These are phyloP conservation scores for Collybiopsis confluens DNA, from an alignment of 768 basidiomycete genomes.

Conservation along the genomic window DNA sequence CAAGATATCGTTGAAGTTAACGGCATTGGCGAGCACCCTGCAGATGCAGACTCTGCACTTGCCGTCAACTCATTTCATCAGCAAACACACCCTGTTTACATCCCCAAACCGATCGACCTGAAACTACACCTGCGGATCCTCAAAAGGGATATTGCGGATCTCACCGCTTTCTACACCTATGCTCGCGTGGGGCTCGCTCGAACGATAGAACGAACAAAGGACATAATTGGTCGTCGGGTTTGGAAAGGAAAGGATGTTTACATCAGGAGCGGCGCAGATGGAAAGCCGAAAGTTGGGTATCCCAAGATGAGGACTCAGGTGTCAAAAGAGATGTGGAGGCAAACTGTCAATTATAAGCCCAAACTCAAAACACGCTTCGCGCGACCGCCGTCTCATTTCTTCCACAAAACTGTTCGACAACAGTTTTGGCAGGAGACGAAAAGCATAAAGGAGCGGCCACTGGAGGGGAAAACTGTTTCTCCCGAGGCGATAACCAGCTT, in stretches of 20 bases:
- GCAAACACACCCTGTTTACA: slow-evolving; percentile 11
- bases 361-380: background rate
- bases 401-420: background rate
- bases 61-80: slow-evolving; percentile 18
- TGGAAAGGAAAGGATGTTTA: slow-evolving; percentile 60
- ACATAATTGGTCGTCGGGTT: slow-evolving; percentile 73
- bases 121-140: slow-evolving; percentile 55
- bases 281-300: background rate
- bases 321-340: background rate
- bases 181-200: slow-evolving; percentile 44
- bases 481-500: no score
- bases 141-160: slow-evolving; percentile 45
- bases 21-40: background rate
- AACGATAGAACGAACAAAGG: slow-evolving; percentile 60
- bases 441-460: background rate
- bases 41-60: slow-evolving; percentile 13
- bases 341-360: slow-evolving; percentile 1
- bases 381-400: background rate
- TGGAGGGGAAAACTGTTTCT: background rate
- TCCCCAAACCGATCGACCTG: slow-evolving; percentile 44
- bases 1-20: background rate
- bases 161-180: slow-evolving; percentile 39
- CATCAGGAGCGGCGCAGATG: slow-evolving; percentile 19
- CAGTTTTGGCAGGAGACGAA: slow-evolving; percentile 1
- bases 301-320: background rate